Conservation (phyloP, 192 early-diverging fungal genomes). For the Backusella macrospora region DNA sequence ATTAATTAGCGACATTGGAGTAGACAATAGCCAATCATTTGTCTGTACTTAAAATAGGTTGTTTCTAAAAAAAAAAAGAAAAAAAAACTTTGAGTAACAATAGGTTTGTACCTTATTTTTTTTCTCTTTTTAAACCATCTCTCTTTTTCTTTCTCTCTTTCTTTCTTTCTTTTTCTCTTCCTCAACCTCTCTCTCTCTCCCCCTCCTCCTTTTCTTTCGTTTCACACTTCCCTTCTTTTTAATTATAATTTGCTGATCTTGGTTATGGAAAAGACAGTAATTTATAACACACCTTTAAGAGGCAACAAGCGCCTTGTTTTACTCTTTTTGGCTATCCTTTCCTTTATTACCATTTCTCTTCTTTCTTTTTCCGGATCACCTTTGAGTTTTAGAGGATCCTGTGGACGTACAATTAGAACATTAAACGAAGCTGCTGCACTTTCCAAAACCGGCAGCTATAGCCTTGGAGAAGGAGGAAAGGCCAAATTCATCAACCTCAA, state of each 20-base stretch:
- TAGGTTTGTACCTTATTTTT: slow-evolving; percentile 7
- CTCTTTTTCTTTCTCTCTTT: background rate
- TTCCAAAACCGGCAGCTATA: background rate
- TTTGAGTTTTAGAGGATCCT: background rate
- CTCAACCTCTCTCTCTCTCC: background rate
- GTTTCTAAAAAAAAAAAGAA: slow-evolving; percentile 2
- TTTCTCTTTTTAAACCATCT: background rate
- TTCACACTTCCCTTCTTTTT: slow-evolving; percentile 5
- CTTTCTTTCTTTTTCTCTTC: background rate
- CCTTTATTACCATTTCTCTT: slow-evolving; percentile 19
- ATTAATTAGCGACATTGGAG: background rate
- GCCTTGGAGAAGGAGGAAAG: slow-evolving; percentile 8
- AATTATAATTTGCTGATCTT: background rate
- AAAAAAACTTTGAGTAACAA: background rate
- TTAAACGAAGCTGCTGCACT: slow-evolving; percentile 18
- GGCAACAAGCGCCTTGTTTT: slow-evolving; percentile 16
- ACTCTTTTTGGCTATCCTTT: slow-evolving; percentile 11
- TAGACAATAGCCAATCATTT: background rate
- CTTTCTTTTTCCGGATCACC: slow-evolving; percentile 16
- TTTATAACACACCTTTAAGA: slow-evolving; percentile 21
- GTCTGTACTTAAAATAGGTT: background rate
- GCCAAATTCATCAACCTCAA: slow-evolving; percentile 34
- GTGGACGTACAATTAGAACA: slow-evolving; percentile 19
- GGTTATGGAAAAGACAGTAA: slow-evolving; percentile 12
- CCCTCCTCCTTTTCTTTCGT: background rate